Base-by-base conservation (phyloP, 441 rosid genomes). In the Manihot esculenta region DNA sequence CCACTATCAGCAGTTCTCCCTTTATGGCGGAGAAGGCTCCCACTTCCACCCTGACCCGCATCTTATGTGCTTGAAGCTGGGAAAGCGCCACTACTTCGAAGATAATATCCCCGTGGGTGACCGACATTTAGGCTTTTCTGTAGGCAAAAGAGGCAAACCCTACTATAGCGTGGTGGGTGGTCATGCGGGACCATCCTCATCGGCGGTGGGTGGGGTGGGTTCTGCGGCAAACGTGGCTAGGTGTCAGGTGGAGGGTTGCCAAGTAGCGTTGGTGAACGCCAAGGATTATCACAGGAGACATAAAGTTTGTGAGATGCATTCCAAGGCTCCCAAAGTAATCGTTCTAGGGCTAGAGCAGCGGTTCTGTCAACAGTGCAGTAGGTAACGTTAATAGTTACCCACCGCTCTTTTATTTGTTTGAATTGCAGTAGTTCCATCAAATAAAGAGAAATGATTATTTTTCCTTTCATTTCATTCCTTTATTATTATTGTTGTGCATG, bases 331-430 rank as follows among this genome's bases (percentile, higher is more conserved):
- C 9, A 87, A 66, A 70, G 98, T 87, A 2, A 61, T 76, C 57
- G 98, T 89, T 33, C 66, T 71, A 41, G 96, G 96, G 73, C 49
- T 88, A 41, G 88, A 86, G 64, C 93, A 90, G 70, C 88, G 98
- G 0, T 93, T 93, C 74, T 92, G 98, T 72, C 98, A 92, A 77
- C 96, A 92, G 80, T 93, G 98, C 77, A 90, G 98, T 83, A 84
- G 95, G 98, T 86, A 76, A 74, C n/a, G 9, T 65, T 26, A 21
- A 57, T 3, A 15, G 17, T 17, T 45, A 0, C 7, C 5, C 30
- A 1, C 18, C 3, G 18, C 20, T 1, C 30, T 15, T 27, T 57
- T 57, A 1, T 56, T 26, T 13, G 9, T 12, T 27, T 3, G 5
- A 13, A 44, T 13, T 10, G 5, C 12, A 44, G 14, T 13, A 5